phyloP scores from a whole-genome alignment of 352 stramenopile species.

The Sclerospora graminicola region DNA sequence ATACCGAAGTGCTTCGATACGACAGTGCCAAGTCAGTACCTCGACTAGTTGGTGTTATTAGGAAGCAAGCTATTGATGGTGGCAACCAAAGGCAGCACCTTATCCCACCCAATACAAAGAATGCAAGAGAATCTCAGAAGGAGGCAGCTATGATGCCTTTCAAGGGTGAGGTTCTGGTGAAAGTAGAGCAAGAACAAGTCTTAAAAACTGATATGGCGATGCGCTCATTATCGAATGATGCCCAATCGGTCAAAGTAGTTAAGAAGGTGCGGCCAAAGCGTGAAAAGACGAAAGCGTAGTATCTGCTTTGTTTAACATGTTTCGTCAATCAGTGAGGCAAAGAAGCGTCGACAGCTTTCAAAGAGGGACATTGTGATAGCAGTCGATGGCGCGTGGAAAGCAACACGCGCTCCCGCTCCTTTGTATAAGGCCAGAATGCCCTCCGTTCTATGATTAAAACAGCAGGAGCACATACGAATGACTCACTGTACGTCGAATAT shows the following conservation, averaged over 20 bases:
- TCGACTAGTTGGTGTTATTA: slow-evolving; percentile 46
- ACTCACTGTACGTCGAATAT: background rate
- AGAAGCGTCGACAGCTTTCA: slow-evolving; percentile 79
- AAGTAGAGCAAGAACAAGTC: slow-evolving; percentile 21
- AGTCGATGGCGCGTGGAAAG: slow-evolving; percentile 93
- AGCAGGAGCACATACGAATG: slow-evolving; percentile 3
- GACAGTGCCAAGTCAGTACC: slow-evolving; percentile 27
- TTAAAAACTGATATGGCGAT: slow-evolving; percentile 15
- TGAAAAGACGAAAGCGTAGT: slow-evolving; percentile 7
- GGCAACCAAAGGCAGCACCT: slow-evolving; percentile 2
- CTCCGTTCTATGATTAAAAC: slow-evolving; percentile 39
- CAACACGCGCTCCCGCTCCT: slow-evolving; percentile 88
- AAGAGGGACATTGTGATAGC: slow-evolving; percentile 97
- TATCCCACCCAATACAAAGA: background rate
- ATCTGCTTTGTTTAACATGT: slow-evolving; percentile 14
- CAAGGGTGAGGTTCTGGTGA: slow-evolving; percentile 18
- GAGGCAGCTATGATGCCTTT: slow-evolving; percentile 13
- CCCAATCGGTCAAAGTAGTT: slow-evolving; percentile 15
- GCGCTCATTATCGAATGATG: slow-evolving; percentile 18
- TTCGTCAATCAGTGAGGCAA: slow-evolving; percentile 31
- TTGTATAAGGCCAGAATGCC: slow-evolving; percentile 90
- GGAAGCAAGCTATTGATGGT: slow-evolving; percentile 19
- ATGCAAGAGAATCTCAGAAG: slow-evolving; percentile 1
- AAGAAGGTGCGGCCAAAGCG: slow-evolving; percentile 1
- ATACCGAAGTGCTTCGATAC: slow-evolving; percentile 57